phyloP scores from a whole-genome alignment of 23 red algal genomes.

The Gracilariopsis chorda region DNA sequence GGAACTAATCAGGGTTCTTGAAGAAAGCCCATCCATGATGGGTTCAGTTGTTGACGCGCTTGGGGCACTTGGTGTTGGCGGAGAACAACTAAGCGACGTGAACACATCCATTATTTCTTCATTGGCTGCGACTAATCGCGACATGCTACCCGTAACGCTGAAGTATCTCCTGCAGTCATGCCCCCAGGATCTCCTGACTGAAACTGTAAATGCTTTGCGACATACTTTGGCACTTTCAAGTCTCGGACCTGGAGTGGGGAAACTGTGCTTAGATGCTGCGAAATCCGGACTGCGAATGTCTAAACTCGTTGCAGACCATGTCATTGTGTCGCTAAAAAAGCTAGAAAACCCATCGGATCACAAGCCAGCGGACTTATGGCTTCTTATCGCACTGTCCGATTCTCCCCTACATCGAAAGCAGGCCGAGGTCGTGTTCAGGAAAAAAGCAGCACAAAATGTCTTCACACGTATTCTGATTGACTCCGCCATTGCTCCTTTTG shows the following conservation, averaged over 20 bases:
- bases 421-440: constrained; percentile 55
- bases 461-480: constrained; percentile 37
- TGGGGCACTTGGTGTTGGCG: constrained; percentile 42
- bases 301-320: constrained; percentile 42
- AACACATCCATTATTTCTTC: constrained; percentile 63
- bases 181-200: constrained; percentile 25
- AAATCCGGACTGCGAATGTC: constrained; percentile 47
- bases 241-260: constrained; percentile 41
- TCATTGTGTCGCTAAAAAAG: constrained; percentile 1
- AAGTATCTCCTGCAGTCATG: constrained; percentile 49
- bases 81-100: constrained; percentile 30
- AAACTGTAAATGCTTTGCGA: constrained; percentile 38
- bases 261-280: constrained; percentile 53
- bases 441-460: constrained; percentile 23
- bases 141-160: constrained; percentile 56
- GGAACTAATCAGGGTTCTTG: constrained; percentile 28
- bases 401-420: constrained; percentile 60
- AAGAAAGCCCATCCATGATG: constrained; percentile 46
- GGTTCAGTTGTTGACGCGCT: constrained; percentile 53
- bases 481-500: constrained; percentile 61
- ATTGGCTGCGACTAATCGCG: constrained; percentile 31
- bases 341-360: constrained; percentile 20
- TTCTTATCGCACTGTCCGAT: constrained; percentile 48
- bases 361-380: constrained; percentile 66
- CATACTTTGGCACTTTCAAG: constrained; percentile 39